A percentile compares a stretch with the other conserved stretches of the same genome.
These are phyloP conservation scores for Penicillium sp. DNA, from an alignment of 2,329 filamentous ascomycete genomes.

Conservation along the genomic window DNA sequence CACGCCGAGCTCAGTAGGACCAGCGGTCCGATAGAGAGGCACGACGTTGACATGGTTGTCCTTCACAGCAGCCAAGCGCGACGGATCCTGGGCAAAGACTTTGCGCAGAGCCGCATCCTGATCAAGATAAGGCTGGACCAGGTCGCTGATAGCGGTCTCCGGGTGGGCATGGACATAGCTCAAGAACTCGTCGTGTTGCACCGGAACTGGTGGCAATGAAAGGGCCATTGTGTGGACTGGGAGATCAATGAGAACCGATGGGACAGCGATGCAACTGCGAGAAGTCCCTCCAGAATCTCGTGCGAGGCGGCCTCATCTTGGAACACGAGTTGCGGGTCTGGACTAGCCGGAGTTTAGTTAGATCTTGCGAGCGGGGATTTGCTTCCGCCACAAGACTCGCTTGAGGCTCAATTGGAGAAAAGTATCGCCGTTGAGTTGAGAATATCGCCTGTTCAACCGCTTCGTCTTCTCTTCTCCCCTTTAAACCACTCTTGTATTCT, in stretches of 20 bases:
- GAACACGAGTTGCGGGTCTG: not conserved
- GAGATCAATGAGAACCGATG: too few species aligned
- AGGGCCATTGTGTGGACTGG: not conserved
- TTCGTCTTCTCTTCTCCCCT: too few species aligned
- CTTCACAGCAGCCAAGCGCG: constrained; percentile 27
- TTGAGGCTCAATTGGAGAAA: too few species aligned
- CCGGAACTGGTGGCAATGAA: constrained; percentile 29
- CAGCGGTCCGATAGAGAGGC: constrained; percentile 31
- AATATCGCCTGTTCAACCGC: too few species aligned
- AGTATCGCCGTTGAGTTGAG: too few species aligned
- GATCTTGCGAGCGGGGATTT: too few species aligned
- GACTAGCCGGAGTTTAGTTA: too few species aligned
- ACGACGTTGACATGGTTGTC: constrained; percentile 36
- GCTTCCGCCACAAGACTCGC: too few species aligned
- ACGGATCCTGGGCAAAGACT: constrained; percentile 41
- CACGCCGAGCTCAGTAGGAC: constrained; percentile 26
- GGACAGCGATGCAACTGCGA: too few species aligned
- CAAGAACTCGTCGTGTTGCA: constrained; percentile 29
- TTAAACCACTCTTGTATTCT: too few species aligned
- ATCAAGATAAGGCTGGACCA: constrained; percentile 37
- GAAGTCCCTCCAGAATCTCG: too few species aligned
- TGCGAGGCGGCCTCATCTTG: too few species aligned
- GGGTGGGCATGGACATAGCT: constrained; percentile 26
- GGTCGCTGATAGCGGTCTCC: constrained; percentile 26
- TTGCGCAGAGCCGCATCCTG: constrained; percentile 38